phyloP scores from a whole-genome alignment of 768 basidiomycete genomes.

The Lactarius deliciosus region DNA sequence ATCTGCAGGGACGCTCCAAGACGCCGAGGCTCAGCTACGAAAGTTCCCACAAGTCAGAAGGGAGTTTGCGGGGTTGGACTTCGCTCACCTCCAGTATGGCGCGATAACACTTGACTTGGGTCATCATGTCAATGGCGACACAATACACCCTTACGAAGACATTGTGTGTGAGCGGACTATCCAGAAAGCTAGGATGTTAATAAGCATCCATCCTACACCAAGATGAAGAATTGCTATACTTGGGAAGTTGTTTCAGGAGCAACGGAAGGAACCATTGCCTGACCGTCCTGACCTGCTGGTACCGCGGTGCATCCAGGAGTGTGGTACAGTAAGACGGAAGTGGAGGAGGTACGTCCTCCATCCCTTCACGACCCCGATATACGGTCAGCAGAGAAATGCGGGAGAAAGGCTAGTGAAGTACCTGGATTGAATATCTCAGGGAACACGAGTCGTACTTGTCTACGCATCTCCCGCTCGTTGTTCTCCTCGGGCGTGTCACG shows the following conservation, averaged over 20 bases:
- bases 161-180: slow-evolving; percentile 18
- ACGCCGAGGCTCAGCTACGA: slow-evolving; percentile 41
- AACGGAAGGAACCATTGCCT: slow-evolving; percentile 75
- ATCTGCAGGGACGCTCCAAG: slow-evolving; percentile 51
- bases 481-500: slow-evolving; percentile 70
- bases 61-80: neutral
- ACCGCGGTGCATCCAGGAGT: slow-evolving; percentile 58
- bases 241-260: slow-evolving; percentile 51
- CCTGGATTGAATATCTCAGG: slow-evolving; percentile 56
- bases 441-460: slow-evolving; percentile 61
- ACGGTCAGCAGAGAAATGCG: neutral
- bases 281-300: slow-evolving; percentile 71
- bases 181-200: slow-evolving; percentile 12
- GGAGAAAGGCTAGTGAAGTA: neutral
- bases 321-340: slow-evolving; percentile 44
- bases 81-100: slow-evolving; percentile 63
- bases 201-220: neutral
- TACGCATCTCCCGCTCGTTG: slow-evolving; percentile 68
- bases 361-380: neutral
- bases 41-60: neutral
- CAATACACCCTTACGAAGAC: slow-evolving; percentile 55
- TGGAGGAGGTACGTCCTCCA: slow-evolving; percentile 12
- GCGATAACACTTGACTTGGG: slow-evolving; percentile 60
- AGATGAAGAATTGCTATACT: slow-evolving; percentile 38
- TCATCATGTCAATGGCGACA: slow-evolving; percentile 58